Base-by-base conservation (phyloP, 345 rosid species). In the Passiflora organensis region DNA sequence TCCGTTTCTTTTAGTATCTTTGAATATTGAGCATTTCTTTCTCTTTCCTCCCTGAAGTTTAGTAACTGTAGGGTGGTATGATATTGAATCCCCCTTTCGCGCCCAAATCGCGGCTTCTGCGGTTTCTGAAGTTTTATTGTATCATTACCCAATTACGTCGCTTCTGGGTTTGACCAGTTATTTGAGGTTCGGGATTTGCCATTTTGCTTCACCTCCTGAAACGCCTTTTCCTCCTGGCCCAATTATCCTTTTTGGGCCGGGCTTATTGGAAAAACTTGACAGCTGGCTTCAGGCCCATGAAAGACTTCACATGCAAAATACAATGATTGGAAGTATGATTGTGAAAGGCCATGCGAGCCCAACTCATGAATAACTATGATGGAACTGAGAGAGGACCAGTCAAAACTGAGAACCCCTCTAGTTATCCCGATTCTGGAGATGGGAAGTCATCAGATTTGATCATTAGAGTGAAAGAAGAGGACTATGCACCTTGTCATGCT, bases 11-110 rank as follows among this genome's bases (percentile, higher is more conserved):
- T 3, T 28, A 28, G 8, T 28, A 3, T 28, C 34, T 8, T 28
- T 3, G 8, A 28, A 28, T 1, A 12, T 41, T 41, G 48, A 61
- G 48, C 22, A 15, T 72, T 42, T 70, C 37, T 51, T 55, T 59
- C 54, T 43, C 60, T 53, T 51, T n/a, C n/a, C n/a, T n/a, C n/a
- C 74, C 71, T 70, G 64, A 77, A 76, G 63, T 66, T 68, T 73
- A 59, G 81, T 65, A 82, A 76, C 82, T 61, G 72, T 53, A 39
- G 2, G 24, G 44, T 47, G 39, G 32, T 62, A 55, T 48, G 68
- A 69, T 51, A 70, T 69, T 66, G 69, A 78, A 80, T 77, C 93
- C 93, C 76, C 72, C 20, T 60, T 68, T 78, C 55, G 80, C 75
- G 80, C 88, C 80, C 62, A 66, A 71, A 64, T 41, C 61, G 22